A percentile compares a stretch with the other conserved stretches of the same genome.
Conservation (phyloP, 805 yeast species). For the Ogataea pilisensis region DNA sequence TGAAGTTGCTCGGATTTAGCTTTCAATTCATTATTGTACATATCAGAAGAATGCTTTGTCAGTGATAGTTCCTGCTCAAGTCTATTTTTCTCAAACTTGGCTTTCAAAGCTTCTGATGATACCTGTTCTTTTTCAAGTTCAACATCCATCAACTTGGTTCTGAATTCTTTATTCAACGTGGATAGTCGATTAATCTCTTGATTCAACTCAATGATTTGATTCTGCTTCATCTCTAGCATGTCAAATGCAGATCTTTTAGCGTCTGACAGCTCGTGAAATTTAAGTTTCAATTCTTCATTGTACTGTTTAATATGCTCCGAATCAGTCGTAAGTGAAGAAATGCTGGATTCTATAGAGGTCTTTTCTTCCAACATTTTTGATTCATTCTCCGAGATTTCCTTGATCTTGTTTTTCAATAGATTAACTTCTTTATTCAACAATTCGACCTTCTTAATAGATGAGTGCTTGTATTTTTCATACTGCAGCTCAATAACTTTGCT, state of each 20-base stretch:
- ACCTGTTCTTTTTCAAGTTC: constrained; percentile 31
- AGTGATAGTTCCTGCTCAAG: constrained; percentile 30
- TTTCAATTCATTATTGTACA: constrained; percentile 35
- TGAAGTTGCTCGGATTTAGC: constrained; percentile 26
- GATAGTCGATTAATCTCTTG: constrained; percentile 41
- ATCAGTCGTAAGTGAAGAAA: not conserved
- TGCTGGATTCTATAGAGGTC: constrained; percentile 6
- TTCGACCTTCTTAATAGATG: constrained; percentile 31
- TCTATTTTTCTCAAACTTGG: constrained; percentile 24
- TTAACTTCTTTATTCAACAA: constrained; percentile 28
- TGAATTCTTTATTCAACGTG: constrained; percentile 38
- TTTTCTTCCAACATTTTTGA: constrained; percentile 18
- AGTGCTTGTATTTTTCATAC: constrained; percentile 37
- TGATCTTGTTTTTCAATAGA: constrained; percentile 20
- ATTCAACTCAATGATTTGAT: constrained; percentile 30
- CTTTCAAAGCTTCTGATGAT: constrained; percentile 22
- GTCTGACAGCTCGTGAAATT: constrained; percentile 16
- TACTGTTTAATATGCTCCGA: constrained; percentile 5
- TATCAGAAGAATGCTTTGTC: constrained; percentile 28
- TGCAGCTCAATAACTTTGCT: constrained; percentile 34
- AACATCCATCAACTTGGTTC: constrained; percentile 36
- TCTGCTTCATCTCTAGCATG: constrained; percentile 34
- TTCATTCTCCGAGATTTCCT: constrained; percentile 19
- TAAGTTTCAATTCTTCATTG: constrained; percentile 10
- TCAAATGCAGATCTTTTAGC: constrained; percentile 33